These are phyloP conservation scores for Ophiostoma ulmi DNA, from an alignment of 2,329 filamentous ascomycete genomes.

Conservation along the genomic window DNA sequence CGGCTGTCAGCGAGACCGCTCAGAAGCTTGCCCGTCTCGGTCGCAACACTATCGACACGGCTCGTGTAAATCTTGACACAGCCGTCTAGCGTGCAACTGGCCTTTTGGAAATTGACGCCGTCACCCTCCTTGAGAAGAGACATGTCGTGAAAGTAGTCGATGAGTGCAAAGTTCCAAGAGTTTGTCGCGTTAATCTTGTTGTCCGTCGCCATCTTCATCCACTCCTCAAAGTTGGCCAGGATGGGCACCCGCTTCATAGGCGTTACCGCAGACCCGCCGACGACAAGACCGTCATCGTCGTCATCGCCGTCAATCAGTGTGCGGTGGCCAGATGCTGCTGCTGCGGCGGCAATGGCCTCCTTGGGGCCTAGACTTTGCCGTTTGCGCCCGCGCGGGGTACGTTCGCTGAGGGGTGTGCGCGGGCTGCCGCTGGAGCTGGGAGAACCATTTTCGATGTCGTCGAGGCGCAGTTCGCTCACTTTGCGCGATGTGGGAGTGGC, in stretches of 20 bases:
- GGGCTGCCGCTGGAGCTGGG: slow-evolving; percentile 48
- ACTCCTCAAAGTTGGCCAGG: slow-evolving; percentile 96
- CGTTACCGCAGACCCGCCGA: slow-evolving; percentile 61
- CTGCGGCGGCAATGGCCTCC: slow-evolving; percentile 28
- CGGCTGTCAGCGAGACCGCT: slow-evolving; percentile 88
- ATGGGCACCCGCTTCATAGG: slow-evolving; percentile 95
- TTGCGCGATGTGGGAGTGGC: slow-evolving; percentile 63
- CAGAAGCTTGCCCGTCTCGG: slow-evolving; percentile 89
- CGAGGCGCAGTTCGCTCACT: slow-evolving; percentile 50
- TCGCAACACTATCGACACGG: slow-evolving; percentile 95
- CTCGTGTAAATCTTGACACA: slow-evolving; percentile 99
- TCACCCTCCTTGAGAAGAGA: slow-evolving; percentile 93
- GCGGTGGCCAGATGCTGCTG: slow-evolving; percentile 18
- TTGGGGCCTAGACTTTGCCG: slow-evolving; percentile 31
- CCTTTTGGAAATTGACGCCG: slow-evolving; percentile 96
- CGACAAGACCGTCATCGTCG: slow-evolving; percentile 57
- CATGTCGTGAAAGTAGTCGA: slow-evolving; percentile 99
- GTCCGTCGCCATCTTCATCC: slow-evolving; percentile 99
- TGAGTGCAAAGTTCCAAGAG: slow-evolving; percentile 99
- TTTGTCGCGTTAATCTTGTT: slow-evolving; percentile 98
- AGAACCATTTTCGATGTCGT: slow-evolving; percentile 51
- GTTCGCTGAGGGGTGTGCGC: slow-evolving; percentile 41
- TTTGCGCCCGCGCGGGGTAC: slow-evolving; percentile 38
- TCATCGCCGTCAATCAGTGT: slow-evolving; percentile 33
- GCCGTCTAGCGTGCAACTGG: slow-evolving; percentile 92